Base-by-base conservation (phyloP, 306 rosid genomes). In the Citrullus mucosospermus region DNA sequence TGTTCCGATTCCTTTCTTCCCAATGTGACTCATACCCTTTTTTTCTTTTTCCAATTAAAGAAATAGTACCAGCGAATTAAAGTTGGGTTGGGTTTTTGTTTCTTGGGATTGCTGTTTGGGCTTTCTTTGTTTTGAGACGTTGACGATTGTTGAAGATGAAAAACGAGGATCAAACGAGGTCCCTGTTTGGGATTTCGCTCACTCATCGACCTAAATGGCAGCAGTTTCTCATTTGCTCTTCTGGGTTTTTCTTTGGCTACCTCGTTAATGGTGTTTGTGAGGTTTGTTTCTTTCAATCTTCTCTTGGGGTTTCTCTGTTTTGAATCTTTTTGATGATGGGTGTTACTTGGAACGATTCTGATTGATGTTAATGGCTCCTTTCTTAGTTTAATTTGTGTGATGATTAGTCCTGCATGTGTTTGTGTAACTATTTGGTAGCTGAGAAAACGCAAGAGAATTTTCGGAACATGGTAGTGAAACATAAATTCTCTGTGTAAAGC, bases 221-320 rank as follows among this genome's bases (percentile, higher is more conserved):
- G 18, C 92, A 83, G 69, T 88, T 88, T 76, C 56, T 86, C 54
- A 83, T 88, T 69, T 88, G 92, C 60, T 79, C 90, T 54, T 80
- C 92, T 69, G 90, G 92, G 55, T 86, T 88, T 86, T 87, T 89
- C 87, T 81, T 87, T 60, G 93, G 93, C 20, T 89, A 89, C 84
- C 89, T 87, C 30, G 87, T 85, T 57, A 89, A 89, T 81, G 93
- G 91, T 76, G 80, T 89, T 69, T 89, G 91, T 50, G 93, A 89
- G 89, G 93, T 89, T 76, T 51, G 81, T 78, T 76, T 61, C 54
- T 76, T 65, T 61, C 60, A 50, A 8, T 30, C 38, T 75, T 60
- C 8, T 72, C 50, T 50, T 32, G 43, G 69, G 41, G 8, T 8
- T 48, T 22, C 11, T 9, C 48, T 30, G 36, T 16, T 11, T 72